Evolutionary conservation across 208 protist genomes (phyloP), one percentile per base, ranked within the genome.

Genomic region (Angomonas deanei): DNA sequence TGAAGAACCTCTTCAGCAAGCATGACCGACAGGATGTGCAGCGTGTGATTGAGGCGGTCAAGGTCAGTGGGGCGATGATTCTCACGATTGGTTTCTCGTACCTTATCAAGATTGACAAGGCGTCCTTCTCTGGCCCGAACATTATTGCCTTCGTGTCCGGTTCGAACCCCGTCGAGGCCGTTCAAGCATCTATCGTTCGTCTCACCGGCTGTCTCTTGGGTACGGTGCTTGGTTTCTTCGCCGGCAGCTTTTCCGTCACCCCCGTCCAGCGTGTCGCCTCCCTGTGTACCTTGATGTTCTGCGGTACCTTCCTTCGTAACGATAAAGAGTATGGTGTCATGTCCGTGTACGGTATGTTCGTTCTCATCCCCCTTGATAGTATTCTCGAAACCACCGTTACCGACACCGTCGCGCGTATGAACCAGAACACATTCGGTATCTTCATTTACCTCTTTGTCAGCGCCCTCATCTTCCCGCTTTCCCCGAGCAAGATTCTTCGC

Each of bases 101-200:
- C 62, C 68, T 87, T 2, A 91, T 92, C 57, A 72, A 79, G 42
- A 60, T 86, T 36, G 74, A 91, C 46, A 83, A 61, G 57, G 42
- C 46, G 2, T 86, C 70, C 58, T 77, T 95, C 63, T 83, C 85
- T 2, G 89, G 89, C 6, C 89, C 89, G 27, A 92, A 80, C 67
- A 93, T 93, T 69, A 95, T 95, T 65, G 89, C 89, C 54, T 95
- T 95, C 62, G 82, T 95, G 17, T 82, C 86, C 8, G 84, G 86
- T 32, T 78, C 64, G 15, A 95, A 93, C 76, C 85, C 89, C 3
- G 89, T 93, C 11, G 89, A 95, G 64, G 84, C 89, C 1, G 61
- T 95, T 28, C 86, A 93, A 70, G 82, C 84, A 21, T 93, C 86
- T 23, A 80, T 93, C 39, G 84, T 91, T 27, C 86, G 89, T 49